phyloP scores from a whole-genome alignment of 495 filamentous ascomycete genomes.

The Symbiotaphrina buchneri region DNA sequence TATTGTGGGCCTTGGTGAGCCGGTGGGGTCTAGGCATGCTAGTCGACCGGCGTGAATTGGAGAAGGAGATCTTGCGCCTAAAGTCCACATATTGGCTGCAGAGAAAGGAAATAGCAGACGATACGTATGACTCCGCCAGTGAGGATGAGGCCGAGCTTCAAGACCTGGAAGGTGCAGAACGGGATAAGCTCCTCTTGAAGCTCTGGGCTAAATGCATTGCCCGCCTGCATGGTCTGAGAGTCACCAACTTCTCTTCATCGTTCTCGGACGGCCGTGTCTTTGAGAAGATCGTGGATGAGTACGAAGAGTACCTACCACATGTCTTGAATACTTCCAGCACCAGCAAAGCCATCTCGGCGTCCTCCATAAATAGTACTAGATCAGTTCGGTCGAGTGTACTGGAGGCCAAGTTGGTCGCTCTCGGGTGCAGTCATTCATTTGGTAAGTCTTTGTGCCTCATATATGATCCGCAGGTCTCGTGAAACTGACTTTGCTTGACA shows the following conservation, averaged over 20 bases:
- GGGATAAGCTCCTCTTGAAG: constrained; percentile 21
- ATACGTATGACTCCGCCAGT: constrained; percentile 7
- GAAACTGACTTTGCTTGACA: background rate
- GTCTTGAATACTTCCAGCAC: no score
- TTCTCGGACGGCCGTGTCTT: constrained; percentile 35
- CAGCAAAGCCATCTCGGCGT: background rate
- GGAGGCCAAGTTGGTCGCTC: constrained; percentile 10
- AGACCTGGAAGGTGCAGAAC: constrained; percentile 10
- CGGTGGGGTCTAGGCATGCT: constrained; percentile 29
- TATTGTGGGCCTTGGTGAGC: constrained; percentile 38
- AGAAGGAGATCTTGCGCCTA: constrained; percentile 25
- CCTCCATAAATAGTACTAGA: background rate
- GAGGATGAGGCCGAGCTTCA: constrained; percentile 5
- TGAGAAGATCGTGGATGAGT: constrained; percentile 33
- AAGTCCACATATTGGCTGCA: no score
- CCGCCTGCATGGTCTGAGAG: constrained; percentile 17
- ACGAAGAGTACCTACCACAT: constrained; percentile 17
- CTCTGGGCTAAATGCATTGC: constrained; percentile 31
- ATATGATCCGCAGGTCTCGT: background rate
- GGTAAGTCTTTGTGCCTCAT: constrained; percentile 14
- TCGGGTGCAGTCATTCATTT: constrained; percentile 18
- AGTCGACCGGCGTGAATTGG: constrained; percentile 29
- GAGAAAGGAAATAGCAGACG: constrained; percentile 9
- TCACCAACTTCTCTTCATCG: constrained; percentile 34
- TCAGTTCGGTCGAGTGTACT: constrained; percentile 7